Evolutionary conservation across 306 rosid species (phyloP).

Genomic region (Trichosanthes cucumerina): DNA sequence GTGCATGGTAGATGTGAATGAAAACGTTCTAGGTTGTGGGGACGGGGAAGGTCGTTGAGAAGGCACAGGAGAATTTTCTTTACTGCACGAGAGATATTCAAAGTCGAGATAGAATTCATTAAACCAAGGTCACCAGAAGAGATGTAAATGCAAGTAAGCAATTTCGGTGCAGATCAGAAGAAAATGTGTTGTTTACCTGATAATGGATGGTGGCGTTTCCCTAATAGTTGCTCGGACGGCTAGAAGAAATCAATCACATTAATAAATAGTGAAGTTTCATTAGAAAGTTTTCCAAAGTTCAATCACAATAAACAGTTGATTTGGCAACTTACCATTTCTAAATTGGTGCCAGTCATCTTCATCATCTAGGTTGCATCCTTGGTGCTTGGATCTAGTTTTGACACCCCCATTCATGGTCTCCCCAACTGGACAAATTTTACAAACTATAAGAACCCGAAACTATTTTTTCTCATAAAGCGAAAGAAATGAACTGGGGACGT

Average conservation of each 20-base stretch:
- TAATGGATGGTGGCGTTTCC: slow-evolving; percentile 58
- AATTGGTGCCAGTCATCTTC: slow-evolving; percentile 86
- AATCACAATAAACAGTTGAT: slow-evolving; percentile 3
- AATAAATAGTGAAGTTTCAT: slow-evolving; percentile 11
- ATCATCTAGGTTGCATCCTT: slow-evolving; percentile 75
- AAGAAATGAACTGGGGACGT: background rate
- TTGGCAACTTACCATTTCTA: slow-evolving; percentile 48
- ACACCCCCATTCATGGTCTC: slow-evolving; percentile 66
- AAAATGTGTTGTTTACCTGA: slow-evolving; percentile 35
- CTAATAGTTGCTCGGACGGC: slow-evolving; percentile 87
- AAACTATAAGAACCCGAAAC: slow-evolving; percentile 15
- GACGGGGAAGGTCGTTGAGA: slow-evolving; percentile 38
- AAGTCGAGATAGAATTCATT: background rate
- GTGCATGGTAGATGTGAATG: slow-evolving; percentile 69
- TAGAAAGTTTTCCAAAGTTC: slow-evolving; percentile 10
- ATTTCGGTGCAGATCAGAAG: background rate
- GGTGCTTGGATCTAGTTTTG: slow-evolving; percentile 47
- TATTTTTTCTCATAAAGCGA: background rate
- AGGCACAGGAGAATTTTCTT: slow-evolving; percentile 64
- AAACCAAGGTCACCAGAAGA: background rate
- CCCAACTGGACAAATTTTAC: slow-evolving; percentile 51
- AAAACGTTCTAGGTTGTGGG: slow-evolving; percentile 48
- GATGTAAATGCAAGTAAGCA: background rate
- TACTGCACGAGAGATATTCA: slow-evolving; percentile 32
- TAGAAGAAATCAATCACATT: slow-evolving; percentile 25